Evolutionary conservation across 2,329 filamentous ascomycete genomes (phyloP).

Genomic region (Bipolaris gigantea): DNA sequence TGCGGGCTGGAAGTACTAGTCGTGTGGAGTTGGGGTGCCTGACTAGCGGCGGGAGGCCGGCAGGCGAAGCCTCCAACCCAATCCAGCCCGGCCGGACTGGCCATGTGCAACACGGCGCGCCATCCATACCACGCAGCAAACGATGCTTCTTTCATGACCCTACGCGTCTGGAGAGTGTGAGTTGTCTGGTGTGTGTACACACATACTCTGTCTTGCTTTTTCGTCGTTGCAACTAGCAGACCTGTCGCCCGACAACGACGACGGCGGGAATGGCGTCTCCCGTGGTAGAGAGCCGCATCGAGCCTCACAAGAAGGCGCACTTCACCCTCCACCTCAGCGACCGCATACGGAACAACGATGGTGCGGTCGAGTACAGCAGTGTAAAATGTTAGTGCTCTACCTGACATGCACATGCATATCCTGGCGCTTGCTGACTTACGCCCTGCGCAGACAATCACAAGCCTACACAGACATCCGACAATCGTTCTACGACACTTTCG

Average conservation of each 20-base stretch:
- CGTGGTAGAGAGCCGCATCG: constrained; percentile 39
- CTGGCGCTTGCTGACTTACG: constrained; percentile 20
- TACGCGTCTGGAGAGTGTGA: not conserved
- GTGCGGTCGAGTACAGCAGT: constrained; percentile 28
- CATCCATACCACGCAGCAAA: constrained; percentile 5
- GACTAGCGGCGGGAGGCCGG: constrained; percentile 13
- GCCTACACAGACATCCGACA: constrained; percentile 39
- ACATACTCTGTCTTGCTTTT: not conserved
- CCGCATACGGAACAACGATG: constrained; percentile 31
- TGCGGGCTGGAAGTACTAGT: constrained; percentile 1
- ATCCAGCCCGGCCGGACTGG: constrained; percentile 8
- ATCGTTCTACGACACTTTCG: constrained; percentile 33
- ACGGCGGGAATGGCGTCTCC: constrained; percentile 41
- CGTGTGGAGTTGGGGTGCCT: not conserved
- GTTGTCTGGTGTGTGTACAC: not conserved
- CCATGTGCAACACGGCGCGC: constrained; percentile 1
- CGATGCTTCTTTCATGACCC: not conserved
- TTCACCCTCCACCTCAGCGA: constrained; percentile 44
- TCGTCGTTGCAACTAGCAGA: not conserved
- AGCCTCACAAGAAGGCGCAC: constrained; percentile 45
- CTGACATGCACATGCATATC: not conserved
- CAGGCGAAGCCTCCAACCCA: constrained; percentile 8
- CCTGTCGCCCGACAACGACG: not conserved
- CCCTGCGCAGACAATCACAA: constrained; percentile 49
- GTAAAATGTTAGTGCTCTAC: constrained; percentile 37